Evolutionary conservation across 2,329 filamentous ascomycete species (phyloP).

Genomic region (Fusarium miscanthi): DNA sequence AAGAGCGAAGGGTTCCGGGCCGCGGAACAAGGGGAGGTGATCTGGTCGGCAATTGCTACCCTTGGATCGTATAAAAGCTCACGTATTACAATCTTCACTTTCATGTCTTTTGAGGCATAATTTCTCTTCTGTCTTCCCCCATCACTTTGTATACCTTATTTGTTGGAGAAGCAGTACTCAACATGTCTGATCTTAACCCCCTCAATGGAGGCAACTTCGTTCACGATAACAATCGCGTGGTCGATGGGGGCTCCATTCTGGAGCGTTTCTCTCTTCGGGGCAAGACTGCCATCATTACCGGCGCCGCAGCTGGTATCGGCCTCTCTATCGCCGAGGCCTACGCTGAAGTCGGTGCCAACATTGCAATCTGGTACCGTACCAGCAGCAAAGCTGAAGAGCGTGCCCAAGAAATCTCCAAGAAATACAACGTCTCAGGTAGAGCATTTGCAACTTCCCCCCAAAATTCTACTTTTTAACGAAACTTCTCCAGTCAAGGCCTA

Average conservation of each 20-base stretch:
- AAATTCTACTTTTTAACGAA: too few relatives aligned
- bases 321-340: constrained; percentile 69
- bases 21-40: constrained; percentile 14
- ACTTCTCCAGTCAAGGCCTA: constrained; percentile 65
- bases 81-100: constrained; percentile 6
- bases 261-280: constrained; percentile 70
- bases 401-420: constrained; percentile 69
- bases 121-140: background rate
- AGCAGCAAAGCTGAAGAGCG: constrained; percentile 70
- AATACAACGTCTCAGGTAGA: constrained; percentile 73
- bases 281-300: constrained; percentile 74
- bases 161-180: background rate
- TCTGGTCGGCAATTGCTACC: background rate
- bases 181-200: constrained; percentile 39
- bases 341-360: constrained; percentile 74
- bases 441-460: background rate
- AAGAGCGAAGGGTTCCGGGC: background rate
- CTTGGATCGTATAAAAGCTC: constrained; percentile 15
- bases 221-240: constrained; percentile 35
- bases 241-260: constrained; percentile 42
- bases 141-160: background rate
- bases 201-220: constrained; percentile 43
- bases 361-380: constrained; percentile 75
- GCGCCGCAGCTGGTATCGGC: constrained; percentile 72
- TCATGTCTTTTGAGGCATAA: background rate